Evolutionary conservation across 139 green algal genomes (phyloP).

Genomic region (Chlamydomonas asymmetrica): DNA sequence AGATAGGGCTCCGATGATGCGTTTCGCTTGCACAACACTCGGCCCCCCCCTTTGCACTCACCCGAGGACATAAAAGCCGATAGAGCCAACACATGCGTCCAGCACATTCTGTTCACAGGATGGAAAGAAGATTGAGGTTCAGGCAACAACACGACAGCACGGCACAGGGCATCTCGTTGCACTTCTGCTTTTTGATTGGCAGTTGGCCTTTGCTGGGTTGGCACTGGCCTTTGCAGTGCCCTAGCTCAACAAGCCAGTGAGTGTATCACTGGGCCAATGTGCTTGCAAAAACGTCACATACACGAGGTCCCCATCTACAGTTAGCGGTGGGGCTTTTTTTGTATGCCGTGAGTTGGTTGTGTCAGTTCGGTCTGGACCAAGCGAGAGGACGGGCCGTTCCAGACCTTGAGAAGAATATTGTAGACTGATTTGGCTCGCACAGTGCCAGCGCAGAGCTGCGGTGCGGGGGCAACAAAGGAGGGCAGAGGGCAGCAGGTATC

Average conservation of each 20-base stretch:
- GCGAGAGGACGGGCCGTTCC: too few species aligned
- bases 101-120: conserved; percentile 73
- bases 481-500: too few species aligned
- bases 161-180: too few species aligned
- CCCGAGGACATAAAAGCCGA: conserved; percentile 59
- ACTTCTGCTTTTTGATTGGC: neutral
- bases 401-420: too few species aligned
- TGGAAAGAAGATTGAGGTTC: neutral
- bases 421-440: too few species aligned
- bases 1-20: neutral
- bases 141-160: too few species aligned
- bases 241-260: conserved; percentile 57
- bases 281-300: neutral
- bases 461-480: too few species aligned
- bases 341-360: too few species aligned
- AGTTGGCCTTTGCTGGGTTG: neutral
- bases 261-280: conserved; percentile 18
- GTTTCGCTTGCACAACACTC: neutral
- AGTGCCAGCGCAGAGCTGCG: too few species aligned
- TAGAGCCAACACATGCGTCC: conserved; percentile 62
- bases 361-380: too few species aligned
- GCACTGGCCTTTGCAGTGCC: neutral
- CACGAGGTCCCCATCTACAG: too few species aligned
- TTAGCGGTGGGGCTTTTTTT: too few species aligned
- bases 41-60: conserved; percentile 3